phyloP scores from a whole-genome alignment of 108 stramenopile species.

The Cyclostephanos tholiformis region DNA sequence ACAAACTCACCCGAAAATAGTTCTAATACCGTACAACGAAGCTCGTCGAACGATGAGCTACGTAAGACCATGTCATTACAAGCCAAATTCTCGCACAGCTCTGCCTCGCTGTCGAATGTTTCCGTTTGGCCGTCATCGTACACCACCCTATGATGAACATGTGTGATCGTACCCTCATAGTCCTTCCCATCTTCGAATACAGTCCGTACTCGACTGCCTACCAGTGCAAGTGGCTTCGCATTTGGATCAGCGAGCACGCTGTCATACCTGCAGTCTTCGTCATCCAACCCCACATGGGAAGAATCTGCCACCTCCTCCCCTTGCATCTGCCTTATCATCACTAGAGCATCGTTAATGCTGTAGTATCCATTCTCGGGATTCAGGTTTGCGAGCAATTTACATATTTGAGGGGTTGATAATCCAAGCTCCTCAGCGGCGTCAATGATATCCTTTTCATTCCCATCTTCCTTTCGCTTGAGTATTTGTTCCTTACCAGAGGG shows the following conservation, averaged over 20 bases:
- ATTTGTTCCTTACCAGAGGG: neutral
- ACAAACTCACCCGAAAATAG: conserved; percentile 23
- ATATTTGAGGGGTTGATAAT: conserved; percentile 12
- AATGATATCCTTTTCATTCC: conserved; percentile 18
- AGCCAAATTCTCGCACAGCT: conserved; percentile 27
- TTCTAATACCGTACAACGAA: conserved; percentile 11
- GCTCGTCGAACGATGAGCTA: neutral
- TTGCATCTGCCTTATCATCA: neutral
- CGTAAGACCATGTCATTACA: conserved; percentile 6
- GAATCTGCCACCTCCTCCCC: neutral
- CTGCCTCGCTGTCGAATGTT: conserved; percentile 13
- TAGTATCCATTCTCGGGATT: conserved; percentile 18
- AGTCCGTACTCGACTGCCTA: conserved; percentile 28
- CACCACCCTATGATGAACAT: conserved; percentile 24
- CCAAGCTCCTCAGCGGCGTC: conserved; percentile 9
- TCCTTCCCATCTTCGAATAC: conserved; percentile 37
- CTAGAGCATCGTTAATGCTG: conserved; percentile 36
- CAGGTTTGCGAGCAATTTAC: conserved; percentile 10
- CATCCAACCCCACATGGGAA: neutral
- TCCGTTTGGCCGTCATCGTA: conserved; percentile 38
- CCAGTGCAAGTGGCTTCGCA: neutral
- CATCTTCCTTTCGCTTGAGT: conserved; percentile 2
- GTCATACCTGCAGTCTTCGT: neutral
- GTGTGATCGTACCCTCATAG: conserved; percentile 24
- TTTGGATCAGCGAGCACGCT: neutral